Conservation (phyloP, 2,329 filamentous ascomycete genomes). For the Trichoderma sp. region DNA sequence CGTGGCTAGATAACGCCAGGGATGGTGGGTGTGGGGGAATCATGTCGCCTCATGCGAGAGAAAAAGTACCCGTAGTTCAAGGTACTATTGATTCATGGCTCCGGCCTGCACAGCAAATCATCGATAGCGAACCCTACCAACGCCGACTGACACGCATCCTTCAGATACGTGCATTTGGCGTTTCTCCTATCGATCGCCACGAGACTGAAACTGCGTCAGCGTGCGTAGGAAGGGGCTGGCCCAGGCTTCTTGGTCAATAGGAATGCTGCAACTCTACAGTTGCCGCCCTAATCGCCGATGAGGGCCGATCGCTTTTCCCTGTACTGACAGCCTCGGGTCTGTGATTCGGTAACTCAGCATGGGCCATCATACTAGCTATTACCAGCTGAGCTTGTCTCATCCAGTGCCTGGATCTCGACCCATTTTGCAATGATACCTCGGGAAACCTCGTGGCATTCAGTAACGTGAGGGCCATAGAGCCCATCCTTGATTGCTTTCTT, state of each 20-base stretch:
- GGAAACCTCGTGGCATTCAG: neutral
- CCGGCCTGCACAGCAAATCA: neutral
- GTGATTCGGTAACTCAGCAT: neutral
- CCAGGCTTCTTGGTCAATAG: neutral
- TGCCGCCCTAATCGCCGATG: neutral
- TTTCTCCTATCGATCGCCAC: neutral
- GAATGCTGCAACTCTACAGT: neutral
- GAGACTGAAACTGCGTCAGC: neutral
- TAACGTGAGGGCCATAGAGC: neutral
- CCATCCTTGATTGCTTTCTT: neutral
- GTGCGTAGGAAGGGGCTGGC: neutral
- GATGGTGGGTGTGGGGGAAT: neutral
- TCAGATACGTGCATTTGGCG: neutral
- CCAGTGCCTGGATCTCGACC: neutral
- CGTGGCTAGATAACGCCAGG: neutral
- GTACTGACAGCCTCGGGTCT: neutral
- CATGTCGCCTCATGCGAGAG: neutral
- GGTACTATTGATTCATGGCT: neutral
- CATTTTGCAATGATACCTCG: neutral
- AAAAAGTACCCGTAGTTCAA: neutral
- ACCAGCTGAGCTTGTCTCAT: neutral
- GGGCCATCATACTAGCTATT: neutral
- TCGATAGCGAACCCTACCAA: neutral
- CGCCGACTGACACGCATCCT: neutral
- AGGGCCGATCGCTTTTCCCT: neutral